Evolutionary conservation across 495 filamentous ascomycete species (phyloP).

Genomic region (Penicillium pancosmium): DNA sequence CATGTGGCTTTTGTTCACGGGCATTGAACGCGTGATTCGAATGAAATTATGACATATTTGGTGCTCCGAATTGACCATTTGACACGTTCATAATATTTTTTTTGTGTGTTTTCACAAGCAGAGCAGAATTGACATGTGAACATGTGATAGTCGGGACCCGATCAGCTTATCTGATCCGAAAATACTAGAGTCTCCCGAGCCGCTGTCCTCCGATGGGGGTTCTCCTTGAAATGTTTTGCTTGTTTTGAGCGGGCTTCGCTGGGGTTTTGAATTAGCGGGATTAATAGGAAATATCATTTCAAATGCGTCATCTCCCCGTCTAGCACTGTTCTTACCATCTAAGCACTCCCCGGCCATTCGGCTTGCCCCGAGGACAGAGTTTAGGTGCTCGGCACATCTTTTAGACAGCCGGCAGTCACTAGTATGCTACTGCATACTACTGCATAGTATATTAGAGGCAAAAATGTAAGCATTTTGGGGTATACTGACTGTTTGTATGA

Average conservation of each 20-base stretch:
- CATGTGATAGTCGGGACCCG: slow-evolving; percentile 19
- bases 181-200: slow-evolving; percentile 16
- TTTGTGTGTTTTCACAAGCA: slow-evolving; percentile 16
- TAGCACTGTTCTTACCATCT: background rate
- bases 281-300: background rate
- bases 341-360: background rate
- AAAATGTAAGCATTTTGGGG: too few relatives aligned
- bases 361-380: background rate
- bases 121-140: slow-evolving; percentile 15
- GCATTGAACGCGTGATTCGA: slow-evolving; percentile 2
- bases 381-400: background rate
- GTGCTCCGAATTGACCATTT: background rate
- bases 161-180: slow-evolving; percentile 29
- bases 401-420: background rate
- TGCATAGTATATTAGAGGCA: background rate
- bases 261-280: background rate
- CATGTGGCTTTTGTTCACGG: slow-evolving; percentile 4
- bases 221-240: background rate
- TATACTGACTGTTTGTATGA: background rate
- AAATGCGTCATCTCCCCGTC: too few relatives aligned
- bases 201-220: slow-evolving; percentile 9
- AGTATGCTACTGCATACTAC: background rate
- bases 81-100: background rate
- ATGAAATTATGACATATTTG: slow-evolving; percentile 10
- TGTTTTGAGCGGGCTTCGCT: background rate